Evolutionary conservation across 2,329 filamentous ascomycete genomes (phyloP).

Genomic region (Fusarium compactum): DNA sequence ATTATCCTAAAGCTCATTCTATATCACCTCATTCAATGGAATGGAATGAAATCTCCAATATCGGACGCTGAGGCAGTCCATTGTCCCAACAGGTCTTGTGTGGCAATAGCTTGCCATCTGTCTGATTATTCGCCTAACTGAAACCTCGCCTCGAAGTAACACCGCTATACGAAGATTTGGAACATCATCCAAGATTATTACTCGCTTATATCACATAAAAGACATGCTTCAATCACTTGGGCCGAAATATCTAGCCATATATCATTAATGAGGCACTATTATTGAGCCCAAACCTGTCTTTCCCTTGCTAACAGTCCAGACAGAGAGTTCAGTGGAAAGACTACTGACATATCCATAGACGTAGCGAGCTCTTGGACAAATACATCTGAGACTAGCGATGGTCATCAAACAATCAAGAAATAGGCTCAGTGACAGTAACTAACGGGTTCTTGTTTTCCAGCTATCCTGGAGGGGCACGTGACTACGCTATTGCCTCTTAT

Average conservation of each 20-base stretch:
- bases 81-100: neutral
- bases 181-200: neutral
- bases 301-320: neutral
- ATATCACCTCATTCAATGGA: too few species aligned
- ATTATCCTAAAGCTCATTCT: too few species aligned
- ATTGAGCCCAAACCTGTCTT: too few species aligned
- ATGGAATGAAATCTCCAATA: rapidly evolving
- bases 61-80: rapidly evolving
- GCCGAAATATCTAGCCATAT: too few species aligned
- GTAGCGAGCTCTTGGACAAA: rapidly evolving
- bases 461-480: neutral
- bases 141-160: neutral
- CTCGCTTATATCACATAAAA: rapidly evolving
- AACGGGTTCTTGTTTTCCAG: neutral
- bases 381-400: neutral
- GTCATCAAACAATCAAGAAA: neutral
- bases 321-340: neutral
- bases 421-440: rapidly evolving
- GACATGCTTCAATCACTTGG: rapidly evolving
- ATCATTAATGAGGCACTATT: too few species aligned
- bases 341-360: neutral
- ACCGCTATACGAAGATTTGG: neutral
- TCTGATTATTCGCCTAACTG: neutral
- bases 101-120: too few species aligned
- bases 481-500: neutral